Conservation (phyloP, 2,329 filamentous ascomycete genomes). For the Sclerotinia nivalis region DNA sequence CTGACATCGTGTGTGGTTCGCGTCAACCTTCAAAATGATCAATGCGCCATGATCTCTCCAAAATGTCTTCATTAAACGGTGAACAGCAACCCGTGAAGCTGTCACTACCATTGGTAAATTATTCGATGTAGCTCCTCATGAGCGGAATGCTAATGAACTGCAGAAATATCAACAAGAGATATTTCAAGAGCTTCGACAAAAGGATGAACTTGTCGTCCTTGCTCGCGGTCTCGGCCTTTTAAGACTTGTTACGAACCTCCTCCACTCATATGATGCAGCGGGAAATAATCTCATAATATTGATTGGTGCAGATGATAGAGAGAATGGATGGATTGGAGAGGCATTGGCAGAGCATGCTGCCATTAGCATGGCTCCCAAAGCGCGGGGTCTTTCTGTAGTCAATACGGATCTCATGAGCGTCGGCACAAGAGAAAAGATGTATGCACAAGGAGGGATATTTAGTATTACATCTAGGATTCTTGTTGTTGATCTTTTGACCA, state of each 20-base stretch:
- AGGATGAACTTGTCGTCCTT: conserved; percentile 92
- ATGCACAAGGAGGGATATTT: conserved; percentile 84
- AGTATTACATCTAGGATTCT: conserved; percentile 95
- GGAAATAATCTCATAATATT: conserved; percentile 91
- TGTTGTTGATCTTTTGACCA: conserved; percentile 89
- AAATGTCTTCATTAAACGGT: conserved; percentile 44
- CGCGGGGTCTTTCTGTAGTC: conserved; percentile 83
- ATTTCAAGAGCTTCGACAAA: conserved; percentile 83
- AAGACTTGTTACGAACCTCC: conserved; percentile 89
- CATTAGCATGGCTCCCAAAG: conserved; percentile 78
- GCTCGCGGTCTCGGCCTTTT: conserved; percentile 90
- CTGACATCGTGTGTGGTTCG: conserved; percentile 20
- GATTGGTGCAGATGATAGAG: conserved; percentile 85
- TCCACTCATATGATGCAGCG: conserved; percentile 94
- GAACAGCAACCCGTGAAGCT: conserved; percentile 73
- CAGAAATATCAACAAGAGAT: conserved; percentile 92
- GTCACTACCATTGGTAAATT: conserved; percentile 67
- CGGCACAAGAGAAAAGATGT: conserved; percentile 85
- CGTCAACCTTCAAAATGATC: conserved; percentile 10
- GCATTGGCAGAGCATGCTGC: conserved; percentile 93
- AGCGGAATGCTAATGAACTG: conserved; percentile 26
- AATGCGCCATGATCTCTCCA: conserved; percentile 33
- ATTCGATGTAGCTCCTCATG: neutral
- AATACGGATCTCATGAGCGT: conserved; percentile 95
- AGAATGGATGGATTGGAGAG: conserved; percentile 97